A percentile compares a stretch with the other conserved stretches of the same genome.
phyloP scores from a whole-genome alignment of 345 rosid species.

The Anacardium occidentale region DNA sequence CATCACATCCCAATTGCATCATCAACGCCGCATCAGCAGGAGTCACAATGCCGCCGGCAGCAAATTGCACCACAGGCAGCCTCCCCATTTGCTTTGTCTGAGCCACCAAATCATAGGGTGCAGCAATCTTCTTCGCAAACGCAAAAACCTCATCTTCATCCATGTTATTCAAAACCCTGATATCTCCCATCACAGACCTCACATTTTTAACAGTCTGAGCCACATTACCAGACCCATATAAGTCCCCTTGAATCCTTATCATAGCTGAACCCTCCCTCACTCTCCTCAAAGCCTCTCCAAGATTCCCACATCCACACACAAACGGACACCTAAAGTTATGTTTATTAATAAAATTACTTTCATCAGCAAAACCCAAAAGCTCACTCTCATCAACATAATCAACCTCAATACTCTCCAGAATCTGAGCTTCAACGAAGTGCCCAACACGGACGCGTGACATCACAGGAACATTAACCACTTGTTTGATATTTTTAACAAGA shows the following conservation, averaged over 20 bases:
- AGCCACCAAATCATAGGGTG: conserved; percentile 58
- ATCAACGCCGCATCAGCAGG: conserved; percentile 67
- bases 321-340: conserved; percentile 44
- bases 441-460: conserved; percentile 58
- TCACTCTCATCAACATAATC: conserved; percentile 70
- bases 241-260: conserved; percentile 40
- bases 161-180: conserved; percentile 43
- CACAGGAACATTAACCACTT: conserved; percentile 53
- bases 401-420: conserved; percentile 51
- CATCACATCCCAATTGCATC: conserved; percentile 74
- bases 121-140: conserved; percentile 48
- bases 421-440: conserved; percentile 73
- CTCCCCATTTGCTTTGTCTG: conserved; percentile 71
- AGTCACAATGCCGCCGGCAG: conserved; percentile 56
- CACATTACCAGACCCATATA: conserved; percentile 31
- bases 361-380: conserved; percentile 46
- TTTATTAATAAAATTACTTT: conserved; percentile 45
- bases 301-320: conserved; percentile 44
- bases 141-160: conserved; percentile 58
- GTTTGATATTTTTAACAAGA: conserved; percentile 48
- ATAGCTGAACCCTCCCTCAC: conserved; percentile 45
- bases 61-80: conserved; percentile 57
- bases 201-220: conserved; percentile 34
- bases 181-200: conserved; percentile 41
- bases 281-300: conserved; percentile 43